A percentile compares a stretch with the other conserved stretches of the same genome.
Evolutionary conservation across 768 basidiomycete species (phyloP).

Genomic region (Chiua virens): DNA sequence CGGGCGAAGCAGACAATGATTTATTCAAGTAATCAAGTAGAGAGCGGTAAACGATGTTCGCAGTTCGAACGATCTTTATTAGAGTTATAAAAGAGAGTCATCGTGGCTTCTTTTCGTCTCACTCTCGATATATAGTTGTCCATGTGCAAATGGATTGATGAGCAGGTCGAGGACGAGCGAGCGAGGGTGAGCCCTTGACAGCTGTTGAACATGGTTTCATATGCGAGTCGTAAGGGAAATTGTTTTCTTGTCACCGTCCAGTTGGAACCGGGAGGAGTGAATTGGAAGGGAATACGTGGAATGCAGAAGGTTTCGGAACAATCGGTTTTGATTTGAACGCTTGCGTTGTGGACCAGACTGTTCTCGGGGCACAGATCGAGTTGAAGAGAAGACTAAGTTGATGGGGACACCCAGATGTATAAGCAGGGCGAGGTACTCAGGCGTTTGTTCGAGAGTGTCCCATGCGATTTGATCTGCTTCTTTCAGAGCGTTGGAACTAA

Average conservation of each 20-base stretch:
- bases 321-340: neutral
- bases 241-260: constrained; percentile 30
- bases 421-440: constrained; percentile 20
- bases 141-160: no score
- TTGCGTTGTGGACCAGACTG: neutral
- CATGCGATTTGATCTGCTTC: no score
- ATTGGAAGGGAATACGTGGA: constrained; percentile 16
- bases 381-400: neutral
- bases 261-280: neutral
- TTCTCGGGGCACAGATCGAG: constrained; percentile 13
- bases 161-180: no score
- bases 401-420: constrained; percentile 1
- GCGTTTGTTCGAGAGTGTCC: neutral
- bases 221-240: constrained; percentile 43
- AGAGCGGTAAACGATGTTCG: no score
- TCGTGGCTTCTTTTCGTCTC: neutral
- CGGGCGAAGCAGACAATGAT: no score
- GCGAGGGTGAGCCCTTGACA: constrained; percentile 21
- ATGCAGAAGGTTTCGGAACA: neutral
- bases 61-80: no score
- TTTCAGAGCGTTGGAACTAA: no score
- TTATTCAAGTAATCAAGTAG: no score
- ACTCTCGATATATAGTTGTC: no score
- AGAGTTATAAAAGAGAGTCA: no score
- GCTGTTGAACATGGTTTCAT: constrained; percentile 45